Conservation (phyloP, 805 yeast genomes). For the Jamesozyma gamospora region DNA sequence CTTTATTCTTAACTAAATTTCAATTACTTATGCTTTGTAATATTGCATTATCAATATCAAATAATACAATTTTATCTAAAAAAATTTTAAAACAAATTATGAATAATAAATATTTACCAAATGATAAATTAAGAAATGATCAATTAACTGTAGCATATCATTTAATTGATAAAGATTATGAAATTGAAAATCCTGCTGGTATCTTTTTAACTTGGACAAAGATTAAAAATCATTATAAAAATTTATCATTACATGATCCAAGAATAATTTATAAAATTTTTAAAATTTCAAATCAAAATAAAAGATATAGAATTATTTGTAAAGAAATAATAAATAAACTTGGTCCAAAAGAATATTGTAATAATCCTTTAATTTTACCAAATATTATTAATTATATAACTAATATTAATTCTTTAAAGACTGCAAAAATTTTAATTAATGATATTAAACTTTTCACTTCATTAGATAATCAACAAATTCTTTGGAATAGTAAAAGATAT, state of each 20-base stretch:
- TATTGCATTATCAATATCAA: constrained; percentile 15
- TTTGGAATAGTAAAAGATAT: constrained; percentile 15
- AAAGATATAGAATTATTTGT: constrained; percentile 14
- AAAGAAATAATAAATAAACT: constrained; percentile 11
- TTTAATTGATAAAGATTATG: constrained; percentile 16
- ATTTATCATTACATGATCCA: constrained; percentile 17
- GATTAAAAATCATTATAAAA: constrained; percentile 11
- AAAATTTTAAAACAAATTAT: constrained; percentile 10
- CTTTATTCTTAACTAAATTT: constrained; percentile 5
- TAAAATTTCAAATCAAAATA: constrained; percentile 13
- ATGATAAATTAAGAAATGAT: constrained; percentile 4
- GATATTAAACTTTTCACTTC: constrained; percentile 13
- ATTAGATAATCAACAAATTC: constrained; percentile 11
- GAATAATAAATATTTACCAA: constrained; percentile 4
- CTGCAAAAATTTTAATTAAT: constrained; percentile 15
- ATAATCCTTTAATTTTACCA: constrained; percentile 20
- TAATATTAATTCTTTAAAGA: constrained; percentile 5
- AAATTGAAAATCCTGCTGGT: constrained; percentile 19
- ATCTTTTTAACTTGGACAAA: constrained; percentile 17
- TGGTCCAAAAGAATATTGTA: constrained; percentile 17
- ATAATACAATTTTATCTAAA: constrained; percentile 10
- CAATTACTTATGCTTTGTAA: constrained; percentile 15
- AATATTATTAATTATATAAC: constrained; percentile 16
- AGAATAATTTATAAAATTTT: constrained; percentile 19
- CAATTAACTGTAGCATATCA: constrained; percentile 15